Evolutionary conservation across 2,329 filamentous ascomycete species (phyloP), one percentile per base, ranked within the genome.

Genomic region (Neophaeococcomyces mojaviensis): DNA sequence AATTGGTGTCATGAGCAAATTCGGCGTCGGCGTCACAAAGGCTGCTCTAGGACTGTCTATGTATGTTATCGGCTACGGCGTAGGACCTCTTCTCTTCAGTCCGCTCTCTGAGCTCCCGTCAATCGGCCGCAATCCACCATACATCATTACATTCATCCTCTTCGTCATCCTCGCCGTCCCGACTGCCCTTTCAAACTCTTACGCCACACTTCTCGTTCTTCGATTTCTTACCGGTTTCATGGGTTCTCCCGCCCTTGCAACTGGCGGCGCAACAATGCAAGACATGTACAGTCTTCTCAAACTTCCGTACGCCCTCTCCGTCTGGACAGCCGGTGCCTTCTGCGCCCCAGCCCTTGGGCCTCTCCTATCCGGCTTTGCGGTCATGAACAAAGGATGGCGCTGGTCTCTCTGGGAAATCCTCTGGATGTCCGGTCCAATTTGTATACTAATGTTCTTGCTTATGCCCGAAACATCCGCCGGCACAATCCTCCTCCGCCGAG

Each of bases 161-260:
- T 87, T 86, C 59, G 77, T 83, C 39, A 72, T 86, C 49, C 62
- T 87, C 9, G 78, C 74, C 4, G 72, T 86, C 13, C 81, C 82
- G 0, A 77, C 81, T 0, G 78, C 80, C 0, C 61, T 86, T 0
- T 78, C 78, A 3, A 63, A 74, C 36, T 83, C 80, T 64, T 83
- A 80, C 43, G 65, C 76, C 0, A 79, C 79, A 0, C 68, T 87
- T 8, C 71, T 84, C 55, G 77, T 82, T 2, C 67, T 81, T 2
- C 73, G 81, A 1, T 83, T 83, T 62, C 62, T 84, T 3, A 77
- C 78, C 49, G 81, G 79, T 1, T 81, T 84, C 68, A 81, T 83
- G 53, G 80, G 81, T 7, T 77, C 72, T 6, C 82, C 81, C 0
- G 81, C 77, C 59, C 64, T 86, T 6, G 81, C 81, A 0, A 82